phyloP scores from a whole-genome alignment of 345 rosid species.

The Citrus sp. region DNA sequence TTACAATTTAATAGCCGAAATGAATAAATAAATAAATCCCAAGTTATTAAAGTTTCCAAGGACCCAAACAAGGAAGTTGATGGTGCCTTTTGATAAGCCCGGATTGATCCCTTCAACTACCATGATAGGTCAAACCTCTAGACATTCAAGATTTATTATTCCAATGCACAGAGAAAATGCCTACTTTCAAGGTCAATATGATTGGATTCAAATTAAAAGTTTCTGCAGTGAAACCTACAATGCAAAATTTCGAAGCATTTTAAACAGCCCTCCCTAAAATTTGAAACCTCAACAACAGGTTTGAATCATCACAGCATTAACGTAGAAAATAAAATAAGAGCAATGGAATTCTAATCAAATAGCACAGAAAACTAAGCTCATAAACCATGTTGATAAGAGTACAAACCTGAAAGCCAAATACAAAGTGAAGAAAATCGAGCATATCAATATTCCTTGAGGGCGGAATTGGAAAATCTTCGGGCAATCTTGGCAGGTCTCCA shows the following conservation, averaged over 20 bases:
- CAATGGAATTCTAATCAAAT: background rate
- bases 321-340: background rate
- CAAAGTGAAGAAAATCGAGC: slow-evolving; percentile 82
- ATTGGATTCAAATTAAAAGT: background rate
- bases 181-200: background rate
- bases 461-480: slow-evolving; percentile 66
- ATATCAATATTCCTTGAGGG: slow-evolving; percentile 67
- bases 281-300: background rate
- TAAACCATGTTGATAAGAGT: slow-evolving; percentile 2
- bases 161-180: background rate
- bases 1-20: background rate
- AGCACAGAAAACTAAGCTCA: background rate
- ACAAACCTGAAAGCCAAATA: slow-evolving; percentile 97
- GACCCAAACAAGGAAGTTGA: background rate
- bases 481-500: slow-evolving; percentile 65
- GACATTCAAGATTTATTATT: background rate
- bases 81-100: background rate
- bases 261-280: background rate
- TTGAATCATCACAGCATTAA: background rate
- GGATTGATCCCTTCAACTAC: background rate
- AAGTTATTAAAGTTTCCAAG: background rate
- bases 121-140: background rate
- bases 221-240: background rate
- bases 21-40: background rate
- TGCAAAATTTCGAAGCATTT: background rate